Percentiles rank a stretch among this genome's conserved stretches.
These are phyloP conservation scores for Phylloporus arenicola DNA, from an alignment of 768 basidiomycete genomes.

Conservation along the genomic window DNA sequence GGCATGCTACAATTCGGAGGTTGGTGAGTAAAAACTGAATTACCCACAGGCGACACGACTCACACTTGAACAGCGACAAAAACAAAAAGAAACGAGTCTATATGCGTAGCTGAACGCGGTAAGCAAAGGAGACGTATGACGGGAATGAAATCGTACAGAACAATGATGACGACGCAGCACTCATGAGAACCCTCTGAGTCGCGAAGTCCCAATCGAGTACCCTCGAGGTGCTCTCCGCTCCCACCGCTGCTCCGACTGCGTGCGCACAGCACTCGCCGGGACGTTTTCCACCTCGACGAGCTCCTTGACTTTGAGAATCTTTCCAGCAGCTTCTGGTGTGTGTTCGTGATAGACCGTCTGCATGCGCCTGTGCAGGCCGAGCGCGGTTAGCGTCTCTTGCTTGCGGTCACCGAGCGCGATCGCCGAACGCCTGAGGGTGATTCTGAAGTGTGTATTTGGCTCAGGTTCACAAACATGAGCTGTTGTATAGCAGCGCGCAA, in stretches of 20 bases:
- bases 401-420: constrained; percentile 73
- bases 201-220: constrained; percentile 49
- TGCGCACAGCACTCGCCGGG: constrained; percentile 56
- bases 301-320: constrained; percentile 86
- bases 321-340: constrained; percentile 71
- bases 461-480: background rate
- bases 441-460: constrained; percentile 73
- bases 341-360: constrained; percentile 82
- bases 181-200: constrained; percentile 21
- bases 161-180: background rate
- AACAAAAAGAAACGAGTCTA: background rate
- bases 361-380: constrained; percentile 78
- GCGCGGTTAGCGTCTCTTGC: constrained; percentile 69
- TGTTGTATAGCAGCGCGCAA: constrained; percentile 14
- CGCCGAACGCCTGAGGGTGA: constrained; percentile 69
- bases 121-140: background rate
- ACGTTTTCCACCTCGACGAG: constrained; percentile 87
- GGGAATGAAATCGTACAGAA: constrained; percentile 4
- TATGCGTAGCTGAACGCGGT: no score
- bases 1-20: background rate
- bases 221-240: constrained; percentile 66
- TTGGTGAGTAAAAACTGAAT: background rate
- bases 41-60: no score
- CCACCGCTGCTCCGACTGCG: constrained; percentile 60
- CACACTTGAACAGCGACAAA: no score